A percentile compares a stretch with the other conserved stretches of the same genome.
These are phyloP conservation scores for Yamadazyma philogaea DNA, from an alignment of 805 yeast species.

Conservation along the genomic window DNA sequence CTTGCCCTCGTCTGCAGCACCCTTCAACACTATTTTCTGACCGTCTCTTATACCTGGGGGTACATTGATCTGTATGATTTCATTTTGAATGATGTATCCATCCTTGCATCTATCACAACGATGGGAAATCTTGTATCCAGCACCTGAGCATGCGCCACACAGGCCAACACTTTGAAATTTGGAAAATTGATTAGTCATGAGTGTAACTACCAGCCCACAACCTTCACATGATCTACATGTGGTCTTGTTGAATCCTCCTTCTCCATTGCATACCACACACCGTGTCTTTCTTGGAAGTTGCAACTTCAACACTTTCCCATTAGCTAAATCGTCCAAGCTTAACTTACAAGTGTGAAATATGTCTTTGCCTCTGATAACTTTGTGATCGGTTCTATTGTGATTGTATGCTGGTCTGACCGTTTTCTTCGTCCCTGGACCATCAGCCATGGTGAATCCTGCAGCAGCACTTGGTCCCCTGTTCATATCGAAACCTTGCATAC, in stretches of 20 bases:
- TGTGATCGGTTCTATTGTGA: constrained; percentile 5
- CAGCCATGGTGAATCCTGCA: neutral
- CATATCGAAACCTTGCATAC: constrained; percentile 7
- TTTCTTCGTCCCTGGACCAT: constrained; percentile 14
- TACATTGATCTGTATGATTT: constrained; percentile 50
- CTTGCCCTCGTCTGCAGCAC: constrained; percentile 64
- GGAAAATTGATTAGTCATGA: constrained; percentile 40
- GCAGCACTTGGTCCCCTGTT: constrained; percentile 8
- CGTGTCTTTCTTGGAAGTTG: constrained; percentile 49
- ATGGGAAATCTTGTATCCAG: constrained; percentile 28
- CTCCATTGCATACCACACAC: constrained; percentile 51
- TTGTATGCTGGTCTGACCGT: constrained; percentile 21
- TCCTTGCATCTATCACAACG: constrained; percentile 29
- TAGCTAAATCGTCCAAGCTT: constrained; percentile 53
- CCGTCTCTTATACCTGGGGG: constrained; percentile 56
- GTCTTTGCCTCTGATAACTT: constrained; percentile 44
- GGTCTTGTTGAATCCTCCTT: constrained; percentile 44
- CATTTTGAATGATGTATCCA: constrained; percentile 46
- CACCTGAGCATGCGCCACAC: constrained; percentile 35
- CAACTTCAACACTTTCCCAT: constrained; percentile 55
- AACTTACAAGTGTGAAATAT: constrained; percentile 56
- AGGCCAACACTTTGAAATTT: constrained; percentile 33
- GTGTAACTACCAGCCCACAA: constrained; percentile 45
- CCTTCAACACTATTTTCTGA: constrained; percentile 49
- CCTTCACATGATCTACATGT: constrained; percentile 42